Evolutionary conservation across 495 filamentous ascomycete species (phyloP).

Genomic region (Aspergillus biplanus): DNA sequence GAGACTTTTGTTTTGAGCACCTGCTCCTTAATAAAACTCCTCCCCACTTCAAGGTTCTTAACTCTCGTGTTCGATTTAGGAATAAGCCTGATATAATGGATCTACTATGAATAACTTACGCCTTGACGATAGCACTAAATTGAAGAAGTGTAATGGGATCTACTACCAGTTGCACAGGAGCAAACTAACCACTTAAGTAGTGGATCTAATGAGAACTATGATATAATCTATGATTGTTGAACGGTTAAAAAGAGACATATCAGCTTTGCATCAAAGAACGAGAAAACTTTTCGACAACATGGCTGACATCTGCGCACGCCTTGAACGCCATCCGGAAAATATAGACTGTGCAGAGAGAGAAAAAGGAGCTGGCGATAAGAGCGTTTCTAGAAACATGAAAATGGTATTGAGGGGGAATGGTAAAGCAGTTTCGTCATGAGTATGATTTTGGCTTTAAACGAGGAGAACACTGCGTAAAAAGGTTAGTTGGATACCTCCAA

Average conservation of each 20-base stretch:
- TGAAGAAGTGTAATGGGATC: too few relatives aligned
- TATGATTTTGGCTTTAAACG: constrained; percentile 13
- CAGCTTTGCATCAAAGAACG: neutral
- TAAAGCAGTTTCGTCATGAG: constrained; percentile 6
- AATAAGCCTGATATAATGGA: too few relatives aligned
- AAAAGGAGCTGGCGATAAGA: neutral
- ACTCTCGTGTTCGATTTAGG: too few relatives aligned
- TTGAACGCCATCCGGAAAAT: constrained; percentile 21
- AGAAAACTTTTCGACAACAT: constrained; percentile 17
- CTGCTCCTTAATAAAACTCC: too few relatives aligned
- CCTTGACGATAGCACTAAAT: too few relatives aligned
- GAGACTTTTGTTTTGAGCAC: neutral
- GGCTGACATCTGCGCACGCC: constrained; percentile 12
- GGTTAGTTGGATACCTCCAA: neutral
- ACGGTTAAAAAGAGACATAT: too few relatives aligned
- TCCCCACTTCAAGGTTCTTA: neutral
- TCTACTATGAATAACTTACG: too few relatives aligned
- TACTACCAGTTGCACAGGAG: too few relatives aligned
- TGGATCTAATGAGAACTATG: too few relatives aligned
- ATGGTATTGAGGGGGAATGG: constrained; percentile 15
- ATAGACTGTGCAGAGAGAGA: neutral
- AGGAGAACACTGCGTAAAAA: constrained; percentile 18
- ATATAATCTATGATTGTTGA: too few relatives aligned
- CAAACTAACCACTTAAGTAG: too few relatives aligned
- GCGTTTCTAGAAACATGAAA: constrained; percentile 14